phyloP scores from a whole-genome alignment of 2,329 filamentous ascomycete species.

The Paecilomyces sp. region DNA sequence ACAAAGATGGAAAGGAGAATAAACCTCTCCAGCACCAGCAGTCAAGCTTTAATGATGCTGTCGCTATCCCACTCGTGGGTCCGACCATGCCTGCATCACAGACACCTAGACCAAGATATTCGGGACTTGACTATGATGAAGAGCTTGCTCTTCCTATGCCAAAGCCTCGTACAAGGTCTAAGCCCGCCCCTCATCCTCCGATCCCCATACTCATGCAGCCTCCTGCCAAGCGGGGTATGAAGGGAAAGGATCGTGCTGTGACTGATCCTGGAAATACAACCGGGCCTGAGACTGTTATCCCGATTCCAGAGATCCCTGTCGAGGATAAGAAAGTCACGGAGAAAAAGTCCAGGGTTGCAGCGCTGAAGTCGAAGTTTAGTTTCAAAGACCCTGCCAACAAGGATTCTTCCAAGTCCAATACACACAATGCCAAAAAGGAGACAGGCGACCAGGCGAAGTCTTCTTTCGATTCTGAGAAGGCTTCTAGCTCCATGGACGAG shows the following conservation, averaged over 20 bases:
- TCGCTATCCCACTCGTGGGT: slow-evolving; percentile 1
- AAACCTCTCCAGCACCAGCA: neutral
- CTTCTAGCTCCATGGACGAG: slow-evolving; percentile 3
- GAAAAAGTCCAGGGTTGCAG: slow-evolving; percentile 15
- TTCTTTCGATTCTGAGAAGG: neutral
- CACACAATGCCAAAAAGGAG: neutral
- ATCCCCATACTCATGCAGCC: neutral
- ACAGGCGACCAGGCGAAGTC: neutral
- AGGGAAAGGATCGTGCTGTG: neutral
- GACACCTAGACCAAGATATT: slow-evolving; percentile 8
- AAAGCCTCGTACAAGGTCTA: slow-evolving; percentile 2
- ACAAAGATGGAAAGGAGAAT: neutral
- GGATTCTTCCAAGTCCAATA: neutral
- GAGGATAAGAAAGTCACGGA: slow-evolving; percentile 9
- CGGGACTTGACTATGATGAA: slow-evolving; percentile 17
- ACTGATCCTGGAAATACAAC: neutral
- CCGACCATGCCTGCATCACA: slow-evolving; percentile 1
- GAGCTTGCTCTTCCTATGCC: slow-evolving; percentile 22
- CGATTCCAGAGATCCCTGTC: neutral
- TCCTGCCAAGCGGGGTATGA: neutral
- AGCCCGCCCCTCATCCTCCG: neutral
- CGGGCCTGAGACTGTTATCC: neutral
- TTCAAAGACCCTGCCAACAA: slow-evolving; percentile 16
- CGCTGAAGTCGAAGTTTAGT: slow-evolving; percentile 21
- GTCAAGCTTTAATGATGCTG: neutral